Conservation (phyloP, 305 asterid species). For the Plantago coronopus region DNA sequence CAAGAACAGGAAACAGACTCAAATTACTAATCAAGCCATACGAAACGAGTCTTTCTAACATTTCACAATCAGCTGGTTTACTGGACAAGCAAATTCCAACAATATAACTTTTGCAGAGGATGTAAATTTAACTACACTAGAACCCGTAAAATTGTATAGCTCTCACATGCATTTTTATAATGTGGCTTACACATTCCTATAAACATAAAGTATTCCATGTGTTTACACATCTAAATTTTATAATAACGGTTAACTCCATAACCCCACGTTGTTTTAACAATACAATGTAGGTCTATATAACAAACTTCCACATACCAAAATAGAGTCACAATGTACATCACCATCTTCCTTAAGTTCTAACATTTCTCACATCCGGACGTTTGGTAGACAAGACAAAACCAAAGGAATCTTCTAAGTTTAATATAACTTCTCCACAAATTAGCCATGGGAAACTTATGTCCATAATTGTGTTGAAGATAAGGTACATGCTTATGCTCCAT, state of each 20-base stretch:
- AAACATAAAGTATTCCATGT: constrained; percentile 5
- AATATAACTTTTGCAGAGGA: background rate
- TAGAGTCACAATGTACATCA: background rate
- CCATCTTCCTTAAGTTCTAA: no score
- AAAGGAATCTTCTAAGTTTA: background rate
- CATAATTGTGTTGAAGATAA: background rate
- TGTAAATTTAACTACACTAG: background rate
- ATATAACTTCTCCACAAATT: background rate
- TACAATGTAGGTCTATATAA: background rate
- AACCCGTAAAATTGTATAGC: background rate
- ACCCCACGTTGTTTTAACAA: background rate
- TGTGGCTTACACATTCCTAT: background rate
- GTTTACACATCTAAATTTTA: background rate
- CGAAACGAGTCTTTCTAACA: background rate
- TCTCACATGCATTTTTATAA: background rate
- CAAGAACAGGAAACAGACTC: background rate
- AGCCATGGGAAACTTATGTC: background rate
- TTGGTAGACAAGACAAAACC: no score
- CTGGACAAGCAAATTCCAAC: no score
- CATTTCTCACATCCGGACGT: no score
- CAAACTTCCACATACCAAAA: background rate
- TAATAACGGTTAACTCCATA: background rate
- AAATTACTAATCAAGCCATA: background rate
- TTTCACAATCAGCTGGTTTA: no score
- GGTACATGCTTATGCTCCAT: background rate